Evolutionary conservation across 768 basidiomycete species (phyloP).

Genomic region (Neoboletus subvelutipes): DNA sequence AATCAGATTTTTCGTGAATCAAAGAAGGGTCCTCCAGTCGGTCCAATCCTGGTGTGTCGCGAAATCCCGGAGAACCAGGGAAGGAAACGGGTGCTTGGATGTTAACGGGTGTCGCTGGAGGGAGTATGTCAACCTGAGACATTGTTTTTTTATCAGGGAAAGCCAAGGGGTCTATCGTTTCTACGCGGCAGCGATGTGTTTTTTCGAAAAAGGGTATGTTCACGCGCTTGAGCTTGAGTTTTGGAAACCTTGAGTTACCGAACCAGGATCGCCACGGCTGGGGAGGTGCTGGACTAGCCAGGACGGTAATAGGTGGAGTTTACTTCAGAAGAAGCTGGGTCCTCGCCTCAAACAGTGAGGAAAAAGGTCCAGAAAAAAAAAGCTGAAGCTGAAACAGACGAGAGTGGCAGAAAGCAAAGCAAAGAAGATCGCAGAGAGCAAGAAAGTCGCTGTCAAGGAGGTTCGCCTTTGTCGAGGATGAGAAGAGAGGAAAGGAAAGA

Average conservation of each 20-base stretch:
- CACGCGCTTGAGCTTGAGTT: conserved; percentile 24
- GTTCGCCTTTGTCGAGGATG: conserved; percentile 58
- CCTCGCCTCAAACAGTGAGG: conserved; percentile 77
- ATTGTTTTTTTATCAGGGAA: conserved; percentile 40
- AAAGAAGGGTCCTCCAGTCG: conserved; percentile 8
- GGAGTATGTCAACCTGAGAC: conserved; percentile 57
- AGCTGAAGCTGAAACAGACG: not conserved
- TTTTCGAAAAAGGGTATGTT: conserved; percentile 27
- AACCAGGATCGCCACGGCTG: conserved; percentile 75
- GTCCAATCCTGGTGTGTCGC: conserved; percentile 23
- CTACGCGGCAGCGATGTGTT: conserved; percentile 25
- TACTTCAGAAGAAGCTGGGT: conserved; percentile 55
- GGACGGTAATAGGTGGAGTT: conserved; percentile 49
- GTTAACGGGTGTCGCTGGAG: conserved; percentile 30
- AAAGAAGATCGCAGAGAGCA: conserved; percentile 5
- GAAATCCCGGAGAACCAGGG: conserved; percentile 24
- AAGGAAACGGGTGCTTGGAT: conserved; percentile 31
- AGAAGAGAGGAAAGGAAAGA: conserved; percentile 11
- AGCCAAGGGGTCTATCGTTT: conserved; percentile 22
- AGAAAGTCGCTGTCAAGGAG: conserved; percentile 58
- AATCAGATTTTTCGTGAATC: conserved; percentile 50
- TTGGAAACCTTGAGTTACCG: conserved; percentile 56
- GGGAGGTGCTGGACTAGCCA: conserved; percentile 57
- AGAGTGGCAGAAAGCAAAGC: conserved; percentile 12
- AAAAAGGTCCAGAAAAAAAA: conserved; percentile 43